Percentiles rank a stretch among this genome's conserved stretches.
phyloP scores from a whole-genome alignment of 78 protist species.

The Cavenderia fasciculata region DNA sequence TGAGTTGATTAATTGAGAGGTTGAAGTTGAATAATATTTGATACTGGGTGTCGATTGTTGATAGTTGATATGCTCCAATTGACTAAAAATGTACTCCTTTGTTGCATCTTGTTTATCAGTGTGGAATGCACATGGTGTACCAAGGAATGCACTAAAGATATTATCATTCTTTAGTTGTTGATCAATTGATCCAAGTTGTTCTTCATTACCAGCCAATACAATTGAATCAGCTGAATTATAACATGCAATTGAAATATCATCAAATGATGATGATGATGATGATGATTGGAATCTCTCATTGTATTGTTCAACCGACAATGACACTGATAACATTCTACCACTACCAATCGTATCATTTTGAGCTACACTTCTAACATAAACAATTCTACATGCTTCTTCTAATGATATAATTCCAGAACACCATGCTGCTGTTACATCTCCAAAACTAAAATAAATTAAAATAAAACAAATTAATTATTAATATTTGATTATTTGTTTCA shows the following conservation, averaged over 20 bases:
- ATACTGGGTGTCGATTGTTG: too few relatives aligned
- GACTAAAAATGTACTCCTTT: background rate
- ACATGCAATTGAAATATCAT: slow-evolving; percentile 20
- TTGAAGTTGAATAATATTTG: background rate
- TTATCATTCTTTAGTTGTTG: background rate
- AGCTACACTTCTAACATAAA: background rate
- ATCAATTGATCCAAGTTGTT: background rate
- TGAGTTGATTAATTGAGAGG: background rate
- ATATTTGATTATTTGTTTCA: background rate
- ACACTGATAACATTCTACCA: slow-evolving; percentile 40
- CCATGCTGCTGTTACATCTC: slow-evolving; percentile 44
- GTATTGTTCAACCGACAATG: background rate
- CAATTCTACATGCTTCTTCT: background rate
- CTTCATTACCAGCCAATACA: slow-evolving; percentile 21
- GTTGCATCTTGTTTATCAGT: slow-evolving; percentile 31
- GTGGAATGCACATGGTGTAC: slow-evolving; percentile 38
- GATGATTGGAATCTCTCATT: background rate
- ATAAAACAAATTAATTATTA: background rate
- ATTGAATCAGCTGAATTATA: slow-evolving; percentile 31
- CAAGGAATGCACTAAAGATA: slow-evolving; percentile 6
- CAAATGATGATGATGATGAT: background rate
- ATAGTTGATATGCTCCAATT: background rate
- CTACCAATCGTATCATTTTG: slow-evolving; percentile 49
- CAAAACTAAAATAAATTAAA: slow-evolving; percentile 31
- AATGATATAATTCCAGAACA: slow-evolving; percentile 33